Conservation (phyloP, 371 early-diverging fungal species). For the Mucor saturninus region DNA sequence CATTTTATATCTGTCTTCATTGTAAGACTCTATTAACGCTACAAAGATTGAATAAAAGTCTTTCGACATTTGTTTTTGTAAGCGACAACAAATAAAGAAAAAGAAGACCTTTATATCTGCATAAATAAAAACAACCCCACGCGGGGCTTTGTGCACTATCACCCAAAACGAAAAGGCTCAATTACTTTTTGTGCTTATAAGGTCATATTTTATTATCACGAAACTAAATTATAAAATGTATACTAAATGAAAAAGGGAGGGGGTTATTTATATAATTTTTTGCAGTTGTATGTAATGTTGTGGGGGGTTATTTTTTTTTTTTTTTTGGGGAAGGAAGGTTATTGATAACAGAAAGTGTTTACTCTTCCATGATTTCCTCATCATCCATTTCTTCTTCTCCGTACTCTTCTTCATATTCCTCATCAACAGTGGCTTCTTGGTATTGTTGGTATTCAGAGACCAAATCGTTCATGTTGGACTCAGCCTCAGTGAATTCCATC, state of each 20-base stretch:
- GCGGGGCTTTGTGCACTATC: too few relatives aligned
- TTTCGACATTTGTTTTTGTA: too few relatives aligned
- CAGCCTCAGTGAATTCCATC: constrained; percentile 95
- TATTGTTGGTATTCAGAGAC: constrained; percentile 98
- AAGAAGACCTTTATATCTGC: too few relatives aligned
- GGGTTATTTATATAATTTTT: constrained; percentile 5
- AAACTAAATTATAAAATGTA: constrained; percentile 1
- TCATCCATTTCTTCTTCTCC: constrained; percentile 37
- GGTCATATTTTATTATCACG: not conserved
- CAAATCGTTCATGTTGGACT: constrained; percentile 95
- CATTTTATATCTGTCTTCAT: too few relatives aligned
- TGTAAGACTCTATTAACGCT: too few relatives aligned
- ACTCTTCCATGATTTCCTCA: constrained; percentile 52
- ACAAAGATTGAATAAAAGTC: too few relatives aligned
- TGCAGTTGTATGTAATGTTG: constrained; percentile 1
- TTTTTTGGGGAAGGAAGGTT: not conserved
- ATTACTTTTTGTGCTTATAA: too few relatives aligned
- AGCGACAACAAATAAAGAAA: too few relatives aligned
- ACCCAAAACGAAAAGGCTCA: too few relatives aligned
- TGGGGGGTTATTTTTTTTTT: not conserved
- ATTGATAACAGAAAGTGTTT: not conserved
- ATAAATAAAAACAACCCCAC: too few relatives aligned
- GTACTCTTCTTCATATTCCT: constrained; percentile 51
- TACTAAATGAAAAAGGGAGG: not conserved
- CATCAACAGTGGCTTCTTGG: constrained; percentile 86